These are phyloP conservation scores for Haplosporangium gracile DNA, from an alignment of 192 early-diverging fungal species.

Conservation along the genomic window DNA sequence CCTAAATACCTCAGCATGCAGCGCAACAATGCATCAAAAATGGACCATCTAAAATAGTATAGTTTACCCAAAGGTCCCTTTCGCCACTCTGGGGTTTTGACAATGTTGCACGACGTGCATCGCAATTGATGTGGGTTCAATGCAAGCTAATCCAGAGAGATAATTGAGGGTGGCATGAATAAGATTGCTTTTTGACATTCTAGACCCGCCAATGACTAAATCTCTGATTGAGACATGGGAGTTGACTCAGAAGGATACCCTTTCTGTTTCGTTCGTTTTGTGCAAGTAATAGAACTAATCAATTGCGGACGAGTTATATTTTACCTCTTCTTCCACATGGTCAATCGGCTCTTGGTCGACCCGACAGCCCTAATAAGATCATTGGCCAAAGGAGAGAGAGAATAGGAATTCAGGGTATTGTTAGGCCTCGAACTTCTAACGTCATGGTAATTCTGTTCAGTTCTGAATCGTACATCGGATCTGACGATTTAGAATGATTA, in stretches of 20 bases:
- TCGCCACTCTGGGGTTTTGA: conserved; percentile 57
- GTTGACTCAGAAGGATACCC: not conserved
- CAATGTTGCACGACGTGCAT: conserved; percentile 49
- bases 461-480: not conserved
- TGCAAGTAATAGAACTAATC: not conserved
- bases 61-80: conserved; percentile 47
- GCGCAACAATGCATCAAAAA: not conserved
- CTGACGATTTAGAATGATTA: not conserved
- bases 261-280: not conserved
- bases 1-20: not conserved
- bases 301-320: conserved; percentile 2
- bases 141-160: conserved; percentile 10
- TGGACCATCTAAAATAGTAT: not conserved
- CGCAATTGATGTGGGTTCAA: conserved; percentile 35
- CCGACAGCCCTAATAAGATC: conserved; percentile 32
- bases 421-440: not conserved
- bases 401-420: not conserved
- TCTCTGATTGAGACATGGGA: not conserved
- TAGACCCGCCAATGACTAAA: not conserved
- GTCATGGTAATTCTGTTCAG: not conserved
- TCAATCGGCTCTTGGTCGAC: conserved; percentile 41
- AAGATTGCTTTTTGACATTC: not conserved
- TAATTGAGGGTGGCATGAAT: not conserved
- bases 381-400: not conserved
- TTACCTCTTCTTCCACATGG: conserved; percentile 29